Percentiles rank a stretch among this genome's conserved stretches.
phyloP scores from a whole-genome alignment of 768 basidiomycete genomes.

The Leucocoprinus leucothites region DNA sequence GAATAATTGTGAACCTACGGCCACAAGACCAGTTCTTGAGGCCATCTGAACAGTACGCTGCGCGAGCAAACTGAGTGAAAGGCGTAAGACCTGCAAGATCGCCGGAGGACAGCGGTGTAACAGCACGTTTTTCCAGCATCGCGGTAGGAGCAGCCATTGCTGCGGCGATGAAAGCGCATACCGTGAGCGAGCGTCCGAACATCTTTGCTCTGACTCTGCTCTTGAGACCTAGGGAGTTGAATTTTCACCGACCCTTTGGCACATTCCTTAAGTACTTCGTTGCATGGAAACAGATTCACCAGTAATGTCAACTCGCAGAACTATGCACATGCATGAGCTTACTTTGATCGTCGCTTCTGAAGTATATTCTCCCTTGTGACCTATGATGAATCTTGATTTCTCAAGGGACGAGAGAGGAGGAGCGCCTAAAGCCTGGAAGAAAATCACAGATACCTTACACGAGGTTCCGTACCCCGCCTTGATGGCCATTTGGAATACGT shows the following conservation, averaged over 20 bases:
- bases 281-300: neutral
- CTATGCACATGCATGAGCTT: no score
- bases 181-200: neutral
- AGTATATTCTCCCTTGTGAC: neutral
- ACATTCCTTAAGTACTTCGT: conserved; percentile 1
- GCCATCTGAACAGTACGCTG: conserved; percentile 46
- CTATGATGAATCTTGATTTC: neutral
- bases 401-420: neutral
- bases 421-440: neutral
- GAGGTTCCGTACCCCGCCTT: neutral
- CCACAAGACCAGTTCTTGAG: conserved; percentile 44
- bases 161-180: conserved; percentile 2
- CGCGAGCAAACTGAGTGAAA: conserved; percentile 51
- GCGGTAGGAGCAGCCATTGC: conserved; percentile 15
- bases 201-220: neutral
- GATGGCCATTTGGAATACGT: neutral
- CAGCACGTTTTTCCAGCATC: conserved; percentile 18
- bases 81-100: conserved; percentile 39
- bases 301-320: neutral
- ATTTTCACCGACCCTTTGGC: neutral
- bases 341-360: conserved; percentile 1
- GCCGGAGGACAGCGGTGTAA: conserved; percentile 23
- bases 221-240: neutral
- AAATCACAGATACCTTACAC: conserved; percentile 1
- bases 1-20: conserved; percentile 22